These are phyloP conservation scores for Lodderomyces pseudojiufengensis DNA, from an alignment of 1,139 yeast genomes.

Conservation along the genomic window DNA sequence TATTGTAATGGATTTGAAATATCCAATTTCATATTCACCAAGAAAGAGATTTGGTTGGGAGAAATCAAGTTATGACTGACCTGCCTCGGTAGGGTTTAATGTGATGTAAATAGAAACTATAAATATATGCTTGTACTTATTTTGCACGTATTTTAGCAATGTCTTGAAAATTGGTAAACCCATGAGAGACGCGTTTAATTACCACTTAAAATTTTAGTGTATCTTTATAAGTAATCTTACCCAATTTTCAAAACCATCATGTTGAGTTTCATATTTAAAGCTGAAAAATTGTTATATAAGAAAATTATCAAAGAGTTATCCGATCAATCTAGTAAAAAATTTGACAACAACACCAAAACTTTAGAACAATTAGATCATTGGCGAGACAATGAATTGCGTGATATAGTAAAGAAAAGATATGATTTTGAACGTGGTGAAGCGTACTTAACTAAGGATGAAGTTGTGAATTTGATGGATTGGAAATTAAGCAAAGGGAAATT, in stretches of 20 bases:
- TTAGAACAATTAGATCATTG: slow-evolving; percentile 36
- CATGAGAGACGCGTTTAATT: no score
- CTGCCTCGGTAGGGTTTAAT: no score
- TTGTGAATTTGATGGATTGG: slow-evolving; percentile 45
- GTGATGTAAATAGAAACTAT: no score
- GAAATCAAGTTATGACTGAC: no score
- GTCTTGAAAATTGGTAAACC: no score
- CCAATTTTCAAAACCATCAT: no score
- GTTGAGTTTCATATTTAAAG: slow-evolving; percentile 5
- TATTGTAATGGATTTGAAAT: slow-evolving; percentile 58
- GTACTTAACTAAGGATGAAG: slow-evolving; percentile 36
- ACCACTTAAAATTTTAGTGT: no score
- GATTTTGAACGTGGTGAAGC: slow-evolving; percentile 14
- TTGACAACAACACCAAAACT: slow-evolving; percentile 20
- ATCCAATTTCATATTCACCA: slow-evolving; percentile 59
- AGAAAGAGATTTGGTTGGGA: slow-evolving; percentile 22
- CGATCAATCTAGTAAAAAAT: slow-evolving; percentile 15
- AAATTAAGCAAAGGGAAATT: slow-evolving; percentile 48
- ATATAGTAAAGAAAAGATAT: slow-evolving; percentile 18
- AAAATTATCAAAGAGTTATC: slow-evolving; percentile 15
- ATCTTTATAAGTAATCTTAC: no score
- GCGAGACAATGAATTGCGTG: slow-evolving; percentile 29
- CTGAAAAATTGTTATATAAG: slow-evolving; percentile 10
- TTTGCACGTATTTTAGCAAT: no score
- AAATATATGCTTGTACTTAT: no score